Conservation (phyloP, 73 alveolate species). For the Diophrys sp. region DNA sequence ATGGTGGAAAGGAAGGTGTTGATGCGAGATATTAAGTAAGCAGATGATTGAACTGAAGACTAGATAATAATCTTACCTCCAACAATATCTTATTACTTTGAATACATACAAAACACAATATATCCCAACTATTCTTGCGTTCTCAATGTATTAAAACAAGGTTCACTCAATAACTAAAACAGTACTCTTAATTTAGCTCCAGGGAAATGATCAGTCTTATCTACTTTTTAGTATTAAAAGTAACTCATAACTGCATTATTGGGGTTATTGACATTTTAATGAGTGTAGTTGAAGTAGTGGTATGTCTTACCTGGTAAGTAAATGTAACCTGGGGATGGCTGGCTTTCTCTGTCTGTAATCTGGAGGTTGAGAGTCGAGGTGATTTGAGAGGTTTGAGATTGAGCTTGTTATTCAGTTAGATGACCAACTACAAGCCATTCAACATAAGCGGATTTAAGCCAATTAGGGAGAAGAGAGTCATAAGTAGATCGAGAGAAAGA, state of each 20-base stretch:
- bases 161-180: slow-evolving; percentile 31
- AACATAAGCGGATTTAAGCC: slow-evolving; percentile 32
- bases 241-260: slow-evolving; percentile 7
- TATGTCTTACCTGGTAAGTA: neutral
- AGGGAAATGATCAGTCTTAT: neutral
- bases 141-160: slow-evolving; percentile 35
- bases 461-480: neutral
- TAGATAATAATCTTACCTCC: slow-evolving; percentile 24
- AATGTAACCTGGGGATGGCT: neutral
- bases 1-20: slow-evolving; percentile 10
- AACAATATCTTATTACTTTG: neutral
- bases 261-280: slow-evolving; percentile 10
- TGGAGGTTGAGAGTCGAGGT: neutral
- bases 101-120: slow-evolving; percentile 6
- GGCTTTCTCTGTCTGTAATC: neutral
- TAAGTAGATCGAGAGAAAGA: neutral
- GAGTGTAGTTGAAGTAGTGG: neutral
- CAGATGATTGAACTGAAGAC: slow-evolving; percentile 11
- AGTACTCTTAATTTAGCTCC: slow-evolving; percentile 2
- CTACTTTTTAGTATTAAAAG: neutral
- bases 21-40: slow-evolving; percentile 16
- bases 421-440: slow-evolving; percentile 51
- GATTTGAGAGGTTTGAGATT: too few species aligned
- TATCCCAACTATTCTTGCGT: slow-evolving; percentile 39
- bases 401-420: slow-evolving; percentile 1